phyloP scores from a whole-genome alignment of 73 alveolate genomes.

The Paramecium sexaurelia region DNA sequence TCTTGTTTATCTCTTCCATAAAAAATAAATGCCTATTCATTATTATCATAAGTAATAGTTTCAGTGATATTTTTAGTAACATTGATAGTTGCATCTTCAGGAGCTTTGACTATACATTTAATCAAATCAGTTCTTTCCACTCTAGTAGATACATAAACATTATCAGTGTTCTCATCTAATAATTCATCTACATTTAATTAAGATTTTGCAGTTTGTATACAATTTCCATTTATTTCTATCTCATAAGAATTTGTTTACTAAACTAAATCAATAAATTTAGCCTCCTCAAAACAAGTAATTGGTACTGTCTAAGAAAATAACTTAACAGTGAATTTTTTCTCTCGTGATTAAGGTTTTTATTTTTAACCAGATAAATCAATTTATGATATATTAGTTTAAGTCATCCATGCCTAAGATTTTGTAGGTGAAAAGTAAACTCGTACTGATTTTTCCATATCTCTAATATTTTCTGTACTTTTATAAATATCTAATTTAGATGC shows the following conservation, averaged over 20 bases:
- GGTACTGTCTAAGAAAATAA: neutral
- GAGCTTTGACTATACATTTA: neutral
- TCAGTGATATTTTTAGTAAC: neutral
- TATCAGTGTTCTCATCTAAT: neutral
- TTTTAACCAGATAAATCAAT: neutral
- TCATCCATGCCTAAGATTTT: slow-evolving; percentile 45
- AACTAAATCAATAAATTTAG: slow-evolving; percentile 37
- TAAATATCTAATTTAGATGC: slow-evolving; percentile 53
- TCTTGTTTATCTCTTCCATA: slow-evolving; percentile 49
- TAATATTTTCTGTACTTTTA: slow-evolving; percentile 18
- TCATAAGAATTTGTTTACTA: slow-evolving; percentile 11
- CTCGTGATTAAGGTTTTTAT: slow-evolving; percentile 36
- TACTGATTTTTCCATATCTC: slow-evolving; percentile 57
- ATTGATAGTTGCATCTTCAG: slow-evolving; percentile 19
- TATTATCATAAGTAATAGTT: neutral
- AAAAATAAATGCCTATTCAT: slow-evolving; percentile 1
- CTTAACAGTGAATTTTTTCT: slow-evolving; percentile 43
- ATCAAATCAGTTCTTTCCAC: slow-evolving; percentile 38
- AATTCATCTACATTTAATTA: slow-evolving; percentile 25
- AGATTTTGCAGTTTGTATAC: neutral
- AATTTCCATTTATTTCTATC: slow-evolving; percentile 28
- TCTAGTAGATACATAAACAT: slow-evolving; percentile 5
- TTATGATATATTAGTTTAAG: slow-evolving; percentile 7
- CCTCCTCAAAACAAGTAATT: slow-evolving; percentile 43
- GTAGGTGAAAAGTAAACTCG: slow-evolving; percentile 54